Evolutionary conservation across 441 rosid genomes (phyloP).

Genomic region (Aleurites moluccanus): DNA sequence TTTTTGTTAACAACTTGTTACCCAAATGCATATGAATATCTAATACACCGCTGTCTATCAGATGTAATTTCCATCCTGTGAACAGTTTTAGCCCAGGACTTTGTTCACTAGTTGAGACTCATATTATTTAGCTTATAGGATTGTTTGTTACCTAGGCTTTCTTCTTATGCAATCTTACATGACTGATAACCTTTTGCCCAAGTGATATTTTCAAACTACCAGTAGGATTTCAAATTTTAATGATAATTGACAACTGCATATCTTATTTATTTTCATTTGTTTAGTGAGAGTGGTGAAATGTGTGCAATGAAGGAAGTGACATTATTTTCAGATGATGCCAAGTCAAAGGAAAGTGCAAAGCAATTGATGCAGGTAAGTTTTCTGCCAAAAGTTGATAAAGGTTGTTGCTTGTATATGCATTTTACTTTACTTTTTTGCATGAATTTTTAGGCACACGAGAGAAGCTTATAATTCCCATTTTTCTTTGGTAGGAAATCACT

Average conservation of each 20-base stretch:
- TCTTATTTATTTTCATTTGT: constrained; percentile 21
- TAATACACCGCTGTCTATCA: background rate
- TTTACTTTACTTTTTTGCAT: background rate
- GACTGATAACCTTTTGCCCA: constrained; percentile 6
- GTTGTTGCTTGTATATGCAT: background rate
- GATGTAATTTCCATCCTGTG: background rate
- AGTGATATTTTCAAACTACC: background rate
- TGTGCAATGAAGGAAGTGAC: constrained; percentile 98
- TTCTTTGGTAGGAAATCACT: constrained; percentile 59
- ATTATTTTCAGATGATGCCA: constrained; percentile 77
- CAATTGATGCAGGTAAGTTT: constrained; percentile 59
- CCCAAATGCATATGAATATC: background rate
- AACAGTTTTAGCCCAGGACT: background rate
- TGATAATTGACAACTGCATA: constrained; percentile 31
- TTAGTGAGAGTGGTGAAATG: constrained; percentile 90
- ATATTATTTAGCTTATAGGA: background rate
- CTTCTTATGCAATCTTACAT: background rate
- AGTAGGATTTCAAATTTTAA: constrained; percentile 5
- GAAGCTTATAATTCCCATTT: background rate
- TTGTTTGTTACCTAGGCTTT: background rate
- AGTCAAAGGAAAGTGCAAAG: constrained; percentile 81
- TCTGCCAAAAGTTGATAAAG: background rate
- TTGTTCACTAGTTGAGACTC: background rate
- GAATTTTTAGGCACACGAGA: background rate
- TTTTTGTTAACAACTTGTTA: background rate